Conservation (phyloP, 192 early-diverging fungal genomes). For the Coemansia aciculifera region DNA sequence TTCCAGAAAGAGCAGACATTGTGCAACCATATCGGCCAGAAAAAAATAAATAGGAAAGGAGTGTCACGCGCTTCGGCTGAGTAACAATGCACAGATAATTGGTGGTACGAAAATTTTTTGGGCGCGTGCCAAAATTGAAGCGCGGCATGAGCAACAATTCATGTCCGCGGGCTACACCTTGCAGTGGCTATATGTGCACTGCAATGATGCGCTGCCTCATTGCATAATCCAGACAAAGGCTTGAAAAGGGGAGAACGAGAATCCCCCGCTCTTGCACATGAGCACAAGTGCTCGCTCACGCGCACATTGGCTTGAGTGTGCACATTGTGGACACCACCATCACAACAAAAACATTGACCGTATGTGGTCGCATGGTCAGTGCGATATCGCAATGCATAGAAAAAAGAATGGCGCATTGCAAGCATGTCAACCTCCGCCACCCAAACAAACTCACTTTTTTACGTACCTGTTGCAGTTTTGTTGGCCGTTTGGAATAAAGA, state of each 20-base stretch:
- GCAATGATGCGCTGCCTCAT: neutral
- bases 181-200: constrained; percentile 5
- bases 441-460: neutral
- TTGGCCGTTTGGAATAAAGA: constrained; percentile 7
- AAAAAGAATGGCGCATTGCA: constrained; percentile 1
- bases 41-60: neutral
- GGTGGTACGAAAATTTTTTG: neutral
- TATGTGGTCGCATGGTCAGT: constrained; percentile 2
- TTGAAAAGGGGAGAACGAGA: neutral
- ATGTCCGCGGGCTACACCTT: neutral
- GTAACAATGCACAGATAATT: constrained; percentile 2
- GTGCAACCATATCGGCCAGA: neutral
- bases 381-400: constrained; percentile 1
- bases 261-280: neutral
- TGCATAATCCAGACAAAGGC: constrained; percentile 8
- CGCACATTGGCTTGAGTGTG: neutral
- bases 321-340: neutral
- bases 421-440: neutral
- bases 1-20: neutral
- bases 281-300: neutral
- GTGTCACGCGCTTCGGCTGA: constrained; percentile 1
- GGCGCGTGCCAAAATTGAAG: constrained; percentile 6
- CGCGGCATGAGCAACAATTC: neutral
- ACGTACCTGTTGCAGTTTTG: neutral
- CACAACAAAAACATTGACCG: neutral